Evolutionary conservation across 2,329 filamentous ascomycete species (phyloP).

Genomic region (Fusarium papillatum): DNA sequence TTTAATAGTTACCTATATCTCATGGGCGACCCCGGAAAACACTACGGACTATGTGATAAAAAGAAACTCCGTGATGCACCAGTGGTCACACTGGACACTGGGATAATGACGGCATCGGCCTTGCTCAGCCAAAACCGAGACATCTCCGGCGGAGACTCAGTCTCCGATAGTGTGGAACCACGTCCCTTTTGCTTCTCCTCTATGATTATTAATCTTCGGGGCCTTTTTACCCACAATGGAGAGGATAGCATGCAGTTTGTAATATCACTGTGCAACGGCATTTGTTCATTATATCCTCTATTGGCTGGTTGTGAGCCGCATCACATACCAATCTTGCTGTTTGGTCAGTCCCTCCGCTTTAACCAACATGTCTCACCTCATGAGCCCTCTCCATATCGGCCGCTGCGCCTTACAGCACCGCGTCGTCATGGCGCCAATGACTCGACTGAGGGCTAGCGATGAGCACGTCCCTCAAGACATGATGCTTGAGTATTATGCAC

Average conservation of each 20-base stretch:
- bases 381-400: conserved; percentile 9
- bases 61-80: background rate
- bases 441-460: conserved; percentile 9
- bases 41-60: too few relatives aligned
- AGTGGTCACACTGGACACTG: background rate
- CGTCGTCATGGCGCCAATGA: conserved; percentile 23
- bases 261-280: background rate
- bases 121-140: background rate
- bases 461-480: conserved; percentile 17
- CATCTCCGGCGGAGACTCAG: background rate
- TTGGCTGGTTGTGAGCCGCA: background rate
- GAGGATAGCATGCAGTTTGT: background rate
- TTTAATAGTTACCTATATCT: too few relatives aligned
- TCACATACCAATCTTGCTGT: background rate
- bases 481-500: conserved; percentile 25
- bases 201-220: background rate
- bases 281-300: background rate
- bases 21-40: too few relatives aligned
- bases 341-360: background rate
- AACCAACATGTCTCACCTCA: conserved; percentile 2
- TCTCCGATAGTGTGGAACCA: background rate
- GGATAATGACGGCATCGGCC: background rate
- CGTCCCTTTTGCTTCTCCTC: background rate
- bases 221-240: background rate
- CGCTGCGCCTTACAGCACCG: conserved; percentile 18